These are phyloP conservation scores for Starmerella apis DNA, from an alignment of 805 yeast species.

Conservation along the genomic window DNA sequence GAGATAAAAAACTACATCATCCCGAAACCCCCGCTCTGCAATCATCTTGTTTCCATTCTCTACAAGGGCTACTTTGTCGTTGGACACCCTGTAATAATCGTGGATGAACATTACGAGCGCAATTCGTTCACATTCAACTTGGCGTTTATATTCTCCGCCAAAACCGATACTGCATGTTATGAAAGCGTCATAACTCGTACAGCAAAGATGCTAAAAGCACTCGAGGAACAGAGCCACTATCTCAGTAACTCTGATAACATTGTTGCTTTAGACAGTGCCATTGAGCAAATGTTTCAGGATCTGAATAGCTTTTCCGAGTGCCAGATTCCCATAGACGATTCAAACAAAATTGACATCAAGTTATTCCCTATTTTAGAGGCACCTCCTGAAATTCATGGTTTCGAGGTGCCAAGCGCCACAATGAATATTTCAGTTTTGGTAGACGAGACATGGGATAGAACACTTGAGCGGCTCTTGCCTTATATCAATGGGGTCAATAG, in stretches of 20 bases:
- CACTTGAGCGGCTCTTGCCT: conserved; percentile 79
- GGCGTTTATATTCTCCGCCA: conserved; percentile 79
- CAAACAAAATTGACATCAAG: conserved; percentile 85
- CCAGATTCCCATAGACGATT: conserved; percentile 79
- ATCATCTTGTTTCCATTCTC: conserved; percentile 64
- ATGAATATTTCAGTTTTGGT: conserved; percentile 61
- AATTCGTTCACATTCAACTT: conserved; percentile 89
- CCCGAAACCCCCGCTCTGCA: conserved; percentile 87
- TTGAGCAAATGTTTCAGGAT: conserved; percentile 89
- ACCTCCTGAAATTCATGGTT: conserved; percentile 63
- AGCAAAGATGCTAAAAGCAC: conserved; percentile 77
- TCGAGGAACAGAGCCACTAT: conserved; percentile 79
- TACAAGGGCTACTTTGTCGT: conserved; percentile 59
- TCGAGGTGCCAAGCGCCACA: conserved; percentile 86
- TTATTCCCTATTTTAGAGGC: conserved; percentile 81
- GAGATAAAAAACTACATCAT: conserved; percentile 80
- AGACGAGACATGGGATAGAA: conserved; percentile 95
- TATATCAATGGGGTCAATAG: conserved; percentile 83
- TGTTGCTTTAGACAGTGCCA: conserved; percentile 55
- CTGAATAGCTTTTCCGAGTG: conserved; percentile 93
- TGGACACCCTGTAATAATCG: conserved; percentile 82
- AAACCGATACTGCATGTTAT: conserved; percentile 71
- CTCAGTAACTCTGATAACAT: conserved; percentile 46
- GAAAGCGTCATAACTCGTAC: conserved; percentile 75
- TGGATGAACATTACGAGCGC: conserved; percentile 65